These are phyloP conservation scores for Ailanthus altissimus DNA, from an alignment of 345 rosid species.

Conservation along the genomic window DNA sequence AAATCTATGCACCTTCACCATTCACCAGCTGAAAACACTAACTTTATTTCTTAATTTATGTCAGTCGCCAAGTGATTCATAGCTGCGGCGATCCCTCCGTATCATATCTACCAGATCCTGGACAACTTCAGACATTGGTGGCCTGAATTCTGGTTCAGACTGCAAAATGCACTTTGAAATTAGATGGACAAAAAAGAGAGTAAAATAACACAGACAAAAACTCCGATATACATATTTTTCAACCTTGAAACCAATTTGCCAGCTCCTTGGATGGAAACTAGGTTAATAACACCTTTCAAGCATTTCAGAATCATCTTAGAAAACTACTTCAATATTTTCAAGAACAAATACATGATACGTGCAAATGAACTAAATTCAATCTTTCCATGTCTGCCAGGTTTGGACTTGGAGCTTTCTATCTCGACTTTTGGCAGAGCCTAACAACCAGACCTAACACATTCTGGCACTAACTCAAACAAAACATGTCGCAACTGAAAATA, in stretches of 20 bases:
- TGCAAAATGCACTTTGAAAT: conserved; percentile 32
- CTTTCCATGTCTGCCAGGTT: neutral
- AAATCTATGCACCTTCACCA: conserved; percentile 17
- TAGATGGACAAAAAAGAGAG: neutral
- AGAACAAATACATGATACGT: neutral
- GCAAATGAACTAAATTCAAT: neutral
- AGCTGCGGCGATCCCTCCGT: conserved; percentile 62
- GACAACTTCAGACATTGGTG: conserved; percentile 90
- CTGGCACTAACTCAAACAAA: neutral
- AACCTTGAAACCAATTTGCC: neutral
- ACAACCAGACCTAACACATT: neutral
- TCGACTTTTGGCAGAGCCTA: neutral
- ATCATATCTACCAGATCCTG: conserved; percentile 89
- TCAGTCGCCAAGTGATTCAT: conserved; percentile 57
- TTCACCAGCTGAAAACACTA: conserved; percentile 22
- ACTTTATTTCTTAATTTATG: neutral
- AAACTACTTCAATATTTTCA: neutral
- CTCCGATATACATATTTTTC: too few relatives aligned
- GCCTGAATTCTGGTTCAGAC: conserved; percentile 86
- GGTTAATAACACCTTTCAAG: neutral
- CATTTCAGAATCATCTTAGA: neutral
- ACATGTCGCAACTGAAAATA: neutral
- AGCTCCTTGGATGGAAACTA: neutral
- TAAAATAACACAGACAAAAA: neutral
- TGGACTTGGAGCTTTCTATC: neutral